Evolutionary conservation across 306 rosid species (phyloP), one percentile per base, ranked within the genome.

Genomic region (Inga leiocalycina): DNA sequence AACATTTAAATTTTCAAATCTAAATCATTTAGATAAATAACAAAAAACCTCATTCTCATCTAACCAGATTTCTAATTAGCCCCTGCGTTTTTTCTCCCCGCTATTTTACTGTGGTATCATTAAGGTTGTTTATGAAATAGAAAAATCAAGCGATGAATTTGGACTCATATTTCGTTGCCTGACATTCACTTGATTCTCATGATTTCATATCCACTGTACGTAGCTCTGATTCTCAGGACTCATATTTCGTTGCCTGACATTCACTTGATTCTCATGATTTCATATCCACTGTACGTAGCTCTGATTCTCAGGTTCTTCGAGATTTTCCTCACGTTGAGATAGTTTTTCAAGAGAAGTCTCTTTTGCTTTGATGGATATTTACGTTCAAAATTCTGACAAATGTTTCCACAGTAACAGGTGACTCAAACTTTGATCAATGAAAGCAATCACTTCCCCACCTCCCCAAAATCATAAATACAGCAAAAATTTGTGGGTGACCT

Each of bases 331-430:
- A 8, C 64, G 30, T 68, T 34, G 61, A 24, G 17, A 48, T 39
- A 61, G 17, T 15, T 51, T 24, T 79, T 6, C n/a, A 52, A 74
- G 44, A 64, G 12, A 19, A 76, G 67, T 79, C 76, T 76, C 75
- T 62, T 84, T 81, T 57, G 34, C 52, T 44, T 45, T 61, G 44
- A 34, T 74, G 76, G 80, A 79, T 74, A 72, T 71, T 62, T 52
- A 71, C 76, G 86, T 45, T 82, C 83, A 82, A 83, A 82, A 85
- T 66, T 56, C 54, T 64, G 69, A 75, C 4, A 19, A 71, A 71
- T 17, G 71, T 44, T 22, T 72, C 76, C 59, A 56, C 35, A 20
- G 12, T 43, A 77, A 61, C 67, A 82, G 17, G 35, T 75, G 43
- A 39, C 37, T 39, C 80, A n/a, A 19, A 45, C 57, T 66, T 67